phyloP scores from a whole-genome alignment of 345 rosid species.

The Mangifera indica region DNA sequence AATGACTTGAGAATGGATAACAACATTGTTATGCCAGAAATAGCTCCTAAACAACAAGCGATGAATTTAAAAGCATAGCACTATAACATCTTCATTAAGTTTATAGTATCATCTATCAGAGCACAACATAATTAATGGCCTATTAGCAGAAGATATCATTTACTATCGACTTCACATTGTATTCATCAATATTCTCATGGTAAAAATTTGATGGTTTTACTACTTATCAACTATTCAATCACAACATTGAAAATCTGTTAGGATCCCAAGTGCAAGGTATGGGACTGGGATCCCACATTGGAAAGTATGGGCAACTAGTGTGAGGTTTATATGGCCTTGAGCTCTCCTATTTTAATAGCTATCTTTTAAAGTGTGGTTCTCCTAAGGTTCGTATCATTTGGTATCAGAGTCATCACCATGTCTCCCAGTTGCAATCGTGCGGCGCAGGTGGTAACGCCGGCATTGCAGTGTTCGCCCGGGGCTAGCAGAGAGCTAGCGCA shows the following conservation, averaged over 20 bases:
- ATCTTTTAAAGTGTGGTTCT: too few relatives aligned
- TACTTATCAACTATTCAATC: neutral
- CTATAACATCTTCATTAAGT: neutral
- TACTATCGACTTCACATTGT: neutral
- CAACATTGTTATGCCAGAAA: neutral
- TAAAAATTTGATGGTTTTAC: neutral
- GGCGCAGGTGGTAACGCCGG: too few relatives aligned
- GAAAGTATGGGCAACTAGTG: too few relatives aligned
- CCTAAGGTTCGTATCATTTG: too few relatives aligned
- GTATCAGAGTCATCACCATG: too few relatives aligned
- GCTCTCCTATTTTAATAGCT: too few relatives aligned
- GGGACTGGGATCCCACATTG: too few relatives aligned
- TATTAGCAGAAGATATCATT: neutral
- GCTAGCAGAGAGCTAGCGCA: too few relatives aligned
- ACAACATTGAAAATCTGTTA: neutral
- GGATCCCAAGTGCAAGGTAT: too few relatives aligned
- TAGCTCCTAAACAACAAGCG: neutral
- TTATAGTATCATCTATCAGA: neutral
- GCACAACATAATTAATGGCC: neutral
- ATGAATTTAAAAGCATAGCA: neutral
- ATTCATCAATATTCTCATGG: neutral
- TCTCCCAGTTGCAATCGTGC: too few relatives aligned
- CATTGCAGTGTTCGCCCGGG: too few relatives aligned
- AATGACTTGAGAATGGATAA: neutral
- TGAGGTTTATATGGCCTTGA: too few relatives aligned